These are phyloP conservation scores for Actinomortierella wolfii DNA, from an alignment of 371 early-diverging fungal species.

Conservation along the genomic window DNA sequence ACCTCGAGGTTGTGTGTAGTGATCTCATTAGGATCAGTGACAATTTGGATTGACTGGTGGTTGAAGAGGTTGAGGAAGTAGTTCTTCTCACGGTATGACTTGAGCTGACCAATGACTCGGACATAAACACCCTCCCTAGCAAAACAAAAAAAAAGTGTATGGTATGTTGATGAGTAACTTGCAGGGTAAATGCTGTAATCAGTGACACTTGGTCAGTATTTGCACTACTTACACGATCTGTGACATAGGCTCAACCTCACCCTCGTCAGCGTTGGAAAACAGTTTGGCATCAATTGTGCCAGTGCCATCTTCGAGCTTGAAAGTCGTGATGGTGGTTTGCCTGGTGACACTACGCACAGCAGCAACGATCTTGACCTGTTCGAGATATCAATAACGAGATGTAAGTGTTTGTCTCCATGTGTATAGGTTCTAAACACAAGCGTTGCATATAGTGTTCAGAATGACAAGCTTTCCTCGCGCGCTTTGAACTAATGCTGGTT, in stretches of 20 bases:
- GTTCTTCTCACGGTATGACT: background rate
- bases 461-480: too few species aligned
- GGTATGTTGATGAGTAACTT: too few species aligned
- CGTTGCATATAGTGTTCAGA: too few species aligned
- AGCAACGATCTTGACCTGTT: slow-evolving; percentile 27
- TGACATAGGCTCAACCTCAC: slow-evolving; percentile 10
- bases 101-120: slow-evolving; percentile 22
- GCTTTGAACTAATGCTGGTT: too few species aligned
- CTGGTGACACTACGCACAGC: slow-evolving; percentile 12
- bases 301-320: slow-evolving; percentile 35
- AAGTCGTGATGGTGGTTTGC: slow-evolving; percentile 24
- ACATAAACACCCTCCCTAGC: slow-evolving; percentile 19
- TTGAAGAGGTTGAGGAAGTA: slow-evolving; percentile 6
- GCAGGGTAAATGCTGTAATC: too few species aligned
- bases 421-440: too few species aligned
- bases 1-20: slow-evolving; percentile 32
- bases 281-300: slow-evolving; percentile 27
- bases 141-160: background rate
- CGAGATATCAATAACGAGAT: too few species aligned
- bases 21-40: slow-evolving; percentile 25
- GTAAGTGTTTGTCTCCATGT: too few species aligned
- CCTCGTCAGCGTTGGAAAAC: slow-evolving; percentile 18
- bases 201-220: background rate
- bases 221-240: slow-evolving; percentile 14
- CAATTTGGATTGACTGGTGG: slow-evolving; percentile 17